Conservation (phyloP, 768 basidiomycete species). For the Pleurotus sapidus region DNA sequence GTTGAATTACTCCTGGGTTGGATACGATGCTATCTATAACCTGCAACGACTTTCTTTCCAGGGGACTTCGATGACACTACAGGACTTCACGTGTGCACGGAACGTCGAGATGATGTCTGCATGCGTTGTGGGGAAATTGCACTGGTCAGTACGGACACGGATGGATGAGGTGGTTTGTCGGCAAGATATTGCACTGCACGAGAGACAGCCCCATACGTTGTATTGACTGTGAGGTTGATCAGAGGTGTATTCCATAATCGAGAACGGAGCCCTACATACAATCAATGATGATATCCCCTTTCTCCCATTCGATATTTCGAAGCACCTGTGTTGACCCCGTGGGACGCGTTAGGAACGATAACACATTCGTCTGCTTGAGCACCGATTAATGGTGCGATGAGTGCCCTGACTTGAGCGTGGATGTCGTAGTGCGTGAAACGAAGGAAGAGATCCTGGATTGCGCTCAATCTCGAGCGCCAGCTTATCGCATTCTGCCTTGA, state of each 20-base stretch:
- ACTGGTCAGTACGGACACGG: slow-evolving; percentile 41
- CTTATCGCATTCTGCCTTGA: slow-evolving; percentile 34
- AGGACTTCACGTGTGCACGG: slow-evolving; percentile 13
- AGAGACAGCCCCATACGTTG: slow-evolving; percentile 48
- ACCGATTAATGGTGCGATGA: slow-evolving; percentile 48
- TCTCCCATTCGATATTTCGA: slow-evolving; percentile 57
- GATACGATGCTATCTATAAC: slow-evolving; percentile 69
- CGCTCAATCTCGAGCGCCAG: slow-evolving; percentile 37
- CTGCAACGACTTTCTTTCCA: slow-evolving; percentile 52
- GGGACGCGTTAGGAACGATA: slow-evolving; percentile 51
- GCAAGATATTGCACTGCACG: slow-evolving; percentile 46
- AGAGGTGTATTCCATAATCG: neutral
- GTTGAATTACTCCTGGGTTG: slow-evolving; percentile 61
- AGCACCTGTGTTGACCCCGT: slow-evolving; percentile 60
- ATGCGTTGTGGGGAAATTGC: slow-evolving; percentile 47
- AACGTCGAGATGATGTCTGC: slow-evolving; percentile 35
- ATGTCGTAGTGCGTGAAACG: slow-evolving; percentile 26
- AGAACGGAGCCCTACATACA: slow-evolving; percentile 28
- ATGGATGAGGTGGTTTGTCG: slow-evolving; percentile 49
- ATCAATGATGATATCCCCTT: slow-evolving; percentile 57
- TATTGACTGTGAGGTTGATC: slow-evolving; percentile 14
- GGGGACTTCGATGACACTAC: neutral
- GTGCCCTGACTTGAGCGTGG: slow-evolving; percentile 34
- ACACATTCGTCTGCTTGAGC: slow-evolving; percentile 43
- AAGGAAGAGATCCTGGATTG: slow-evolving; percentile 51